A percentile compares a stretch with the other conserved stretches of the same genome.
These are phyloP conservation scores for Clarkia xantiana DNA, from an alignment of 345 rosid genomes.

Conservation along the genomic window DNA sequence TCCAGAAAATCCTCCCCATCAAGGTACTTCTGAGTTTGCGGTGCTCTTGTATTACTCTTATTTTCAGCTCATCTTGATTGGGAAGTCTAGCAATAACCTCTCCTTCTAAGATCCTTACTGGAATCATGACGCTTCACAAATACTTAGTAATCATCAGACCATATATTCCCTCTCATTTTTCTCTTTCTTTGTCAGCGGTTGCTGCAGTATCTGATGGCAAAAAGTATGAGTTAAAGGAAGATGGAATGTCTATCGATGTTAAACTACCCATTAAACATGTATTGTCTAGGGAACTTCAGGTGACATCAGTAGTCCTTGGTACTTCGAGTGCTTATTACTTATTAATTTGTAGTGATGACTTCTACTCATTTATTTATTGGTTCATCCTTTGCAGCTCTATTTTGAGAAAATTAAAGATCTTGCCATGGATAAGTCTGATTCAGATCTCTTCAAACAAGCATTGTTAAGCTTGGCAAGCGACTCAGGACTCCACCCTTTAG, in stretches of 20 bases:
- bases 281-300: conserved; percentile 75
- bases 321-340: neutral
- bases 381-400: conserved; percentile 37
- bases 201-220: conserved; percentile 40
- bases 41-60: no score
- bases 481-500: conserved; percentile 65
- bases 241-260: conserved; percentile 37
- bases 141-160: no score
- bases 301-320: conserved; percentile 6
- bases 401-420: conserved; percentile 53
- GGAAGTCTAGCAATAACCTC: no score
- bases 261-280: conserved; percentile 45
- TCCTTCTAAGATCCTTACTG: no score
- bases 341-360: neutral
- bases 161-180: neutral
- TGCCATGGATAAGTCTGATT: conserved; percentile 25
- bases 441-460: conserved; percentile 53
- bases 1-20: conserved; percentile 49
- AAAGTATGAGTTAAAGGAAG: conserved; percentile 57
- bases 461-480: conserved; percentile 54
- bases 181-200: conserved; percentile 6
- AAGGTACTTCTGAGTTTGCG: conserved; percentile 25
- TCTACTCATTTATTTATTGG: neutral
- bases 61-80: no score
- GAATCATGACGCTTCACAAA: no score